Evolutionary conservation across 768 basidiomycete species (phyloP).

Genomic region (Pluteus cervinus): DNA sequence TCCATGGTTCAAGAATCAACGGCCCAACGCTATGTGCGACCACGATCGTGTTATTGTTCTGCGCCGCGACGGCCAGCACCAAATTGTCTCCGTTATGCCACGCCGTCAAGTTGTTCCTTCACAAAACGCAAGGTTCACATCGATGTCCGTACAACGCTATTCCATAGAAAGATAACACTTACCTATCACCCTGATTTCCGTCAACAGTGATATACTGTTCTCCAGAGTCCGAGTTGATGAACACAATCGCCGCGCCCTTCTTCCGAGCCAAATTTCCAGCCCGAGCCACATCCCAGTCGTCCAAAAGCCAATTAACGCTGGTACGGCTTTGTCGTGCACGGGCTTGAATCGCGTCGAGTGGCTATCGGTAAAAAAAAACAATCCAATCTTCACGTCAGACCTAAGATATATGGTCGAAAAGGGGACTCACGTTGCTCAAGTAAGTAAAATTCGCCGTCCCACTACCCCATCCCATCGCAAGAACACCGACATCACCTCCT

Average conservation of each 20-base stretch:
- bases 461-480: conserved; percentile 93
- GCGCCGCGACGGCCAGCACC: conserved; percentile 58
- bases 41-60: conserved; percentile 69
- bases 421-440: conserved; percentile 55
- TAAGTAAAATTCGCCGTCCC: conserved; percentile 79
- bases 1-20: conserved; percentile 59
- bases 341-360: conserved; percentile 74
- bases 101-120: conserved; percentile 60
- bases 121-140: not conserved
- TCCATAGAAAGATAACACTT: conserved; percentile 9
- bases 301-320: conserved; percentile 57
- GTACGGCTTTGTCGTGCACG: conserved; percentile 66
- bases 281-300: conserved; percentile 56
- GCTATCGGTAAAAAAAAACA: conserved; percentile 35
- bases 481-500: conserved; percentile 55
- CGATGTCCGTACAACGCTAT: conserved; percentile 4
- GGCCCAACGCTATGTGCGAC: conserved; percentile 61
- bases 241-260: conserved; percentile 70
- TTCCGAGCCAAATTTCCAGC: conserved; percentile 42
- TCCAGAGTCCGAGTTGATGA: conserved; percentile 79
- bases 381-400: not conserved
- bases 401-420: not conserved
- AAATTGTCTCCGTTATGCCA: conserved; percentile 73
- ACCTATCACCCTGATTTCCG: conserved; percentile 73
- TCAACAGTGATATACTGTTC: conserved; percentile 80